Percentiles rank a stretch among this genome's conserved stretches.
phyloP scores from a whole-genome alignment of 139 green algal species.

The Chlorella sp. region DNA sequence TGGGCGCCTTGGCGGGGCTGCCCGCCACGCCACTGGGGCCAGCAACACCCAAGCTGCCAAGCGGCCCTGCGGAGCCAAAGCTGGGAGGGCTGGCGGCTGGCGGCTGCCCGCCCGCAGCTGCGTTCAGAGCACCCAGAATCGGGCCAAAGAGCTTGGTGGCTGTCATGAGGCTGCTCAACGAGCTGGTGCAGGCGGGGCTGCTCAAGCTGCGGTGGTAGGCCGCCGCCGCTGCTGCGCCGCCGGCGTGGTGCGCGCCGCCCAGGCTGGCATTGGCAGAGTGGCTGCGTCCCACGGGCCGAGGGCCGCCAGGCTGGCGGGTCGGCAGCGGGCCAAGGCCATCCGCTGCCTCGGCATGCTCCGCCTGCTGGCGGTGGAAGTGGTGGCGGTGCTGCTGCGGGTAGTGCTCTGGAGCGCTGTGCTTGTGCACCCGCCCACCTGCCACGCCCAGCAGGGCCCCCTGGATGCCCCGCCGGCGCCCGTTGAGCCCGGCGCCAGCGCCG shows the following conservation, averaged over 20 bases:
- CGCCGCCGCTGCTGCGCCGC: background rate
- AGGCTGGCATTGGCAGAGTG: background rate
- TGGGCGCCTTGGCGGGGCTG: background rate
- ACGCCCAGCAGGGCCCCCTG: background rate
- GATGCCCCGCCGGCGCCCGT: slow-evolving; percentile 5
- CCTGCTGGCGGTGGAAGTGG: background rate
- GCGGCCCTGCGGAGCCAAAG: too few species aligned
- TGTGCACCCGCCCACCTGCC: background rate
- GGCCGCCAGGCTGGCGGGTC: background rate
- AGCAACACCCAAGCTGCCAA: too few species aligned
- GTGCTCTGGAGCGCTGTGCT: background rate
- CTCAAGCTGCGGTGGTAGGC: slow-evolving; percentile 7
- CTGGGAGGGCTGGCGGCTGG: too few species aligned
- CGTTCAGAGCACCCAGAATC: slow-evolving; percentile 33
- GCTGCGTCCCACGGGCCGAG: background rate
- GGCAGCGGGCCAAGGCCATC: background rate
- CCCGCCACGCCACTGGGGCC: background rate
- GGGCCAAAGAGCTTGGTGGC: slow-evolving; percentile 24
- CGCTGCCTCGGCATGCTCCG: background rate
- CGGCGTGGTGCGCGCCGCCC: background rate
- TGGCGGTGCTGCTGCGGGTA: slow-evolving; percentile 12
- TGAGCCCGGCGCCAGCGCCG: background rate
- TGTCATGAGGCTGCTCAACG: background rate
- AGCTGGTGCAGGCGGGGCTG: background rate
- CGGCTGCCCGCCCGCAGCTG: too few species aligned